Conservation (phyloP, 257 asterid species). For the Solanum chmielewskii region DNA sequence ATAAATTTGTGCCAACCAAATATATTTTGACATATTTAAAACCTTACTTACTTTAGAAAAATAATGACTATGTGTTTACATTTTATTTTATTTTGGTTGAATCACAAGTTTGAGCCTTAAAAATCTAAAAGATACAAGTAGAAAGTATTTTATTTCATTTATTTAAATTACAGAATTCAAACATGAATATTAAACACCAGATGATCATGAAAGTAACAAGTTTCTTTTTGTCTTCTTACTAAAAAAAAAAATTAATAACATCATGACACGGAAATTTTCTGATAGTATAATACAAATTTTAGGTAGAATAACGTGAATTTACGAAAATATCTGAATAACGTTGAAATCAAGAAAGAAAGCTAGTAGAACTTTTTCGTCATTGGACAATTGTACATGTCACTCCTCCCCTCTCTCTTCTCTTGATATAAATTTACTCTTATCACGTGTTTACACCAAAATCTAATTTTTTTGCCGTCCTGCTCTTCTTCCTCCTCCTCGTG, state of each 20-base stretch:
- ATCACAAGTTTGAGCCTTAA: not conserved
- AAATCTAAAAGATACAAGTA: not conserved
- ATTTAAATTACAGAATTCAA: not conserved
- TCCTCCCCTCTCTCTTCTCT: not conserved
- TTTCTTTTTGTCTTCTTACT: not conserved
- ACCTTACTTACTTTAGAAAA: not conserved
- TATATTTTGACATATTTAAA: not conserved
- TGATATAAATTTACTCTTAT: not conserved
- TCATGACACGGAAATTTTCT: not conserved
- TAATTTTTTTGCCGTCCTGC: not conserved
- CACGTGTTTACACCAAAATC: not conserved
- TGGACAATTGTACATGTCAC: not conserved
- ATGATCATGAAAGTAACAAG: not conserved
- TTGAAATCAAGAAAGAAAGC: slow-evolving; percentile 14
- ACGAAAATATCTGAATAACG: slow-evolving; percentile 1
- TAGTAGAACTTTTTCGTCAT: slow-evolving; percentile 14
- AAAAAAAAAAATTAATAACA: not conserved
- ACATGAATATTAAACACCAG: not conserved
- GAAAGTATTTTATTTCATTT: not conserved
- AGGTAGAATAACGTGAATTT: not conserved
- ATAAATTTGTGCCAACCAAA: not conserved
- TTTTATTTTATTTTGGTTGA: not conserved
- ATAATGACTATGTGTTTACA: not conserved
- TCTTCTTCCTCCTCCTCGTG: not conserved
- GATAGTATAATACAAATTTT: not conserved